Base-by-base conservation (phyloP, 805 yeast species). In the Yarrowia alimentaria region DNA sequence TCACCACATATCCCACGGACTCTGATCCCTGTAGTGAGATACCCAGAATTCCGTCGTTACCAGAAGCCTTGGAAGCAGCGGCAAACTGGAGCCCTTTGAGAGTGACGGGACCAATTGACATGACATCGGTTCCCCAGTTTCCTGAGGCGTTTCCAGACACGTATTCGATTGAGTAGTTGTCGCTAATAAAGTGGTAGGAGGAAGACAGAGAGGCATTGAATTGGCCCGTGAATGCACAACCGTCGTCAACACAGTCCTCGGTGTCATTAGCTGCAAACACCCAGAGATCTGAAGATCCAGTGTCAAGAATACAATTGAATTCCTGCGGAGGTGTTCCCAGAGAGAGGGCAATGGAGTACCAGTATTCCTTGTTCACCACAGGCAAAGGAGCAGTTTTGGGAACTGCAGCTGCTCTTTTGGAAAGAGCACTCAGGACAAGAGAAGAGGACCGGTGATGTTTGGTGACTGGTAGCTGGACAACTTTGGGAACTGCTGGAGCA, bases 271-370 rank as follows among this genome's bases (percentile, higher is more conserved):
- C 47, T 6, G 58, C 24, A 38, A 53, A 69, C 24, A 81, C 76
- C 84, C 85, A 81, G 34, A 81, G 61, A 61, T 82, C 88, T 1
- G 84, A 74, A 0, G 87, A 81, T 2, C 88, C 89, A 1, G 88
- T 82, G 59, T 83, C 89, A 13, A 82, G 62, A 37, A 80, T 62
- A 6, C 81, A 77, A 3, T 68, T 69, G 4, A 82, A 68, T 7
- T 68, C 62, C 58, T 81, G 81, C 0, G 69, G 59, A 2, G 80
- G 74, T 0, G 86, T 76, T 5, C 91, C 90, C n/a, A 83, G 49
- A 13, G 64, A 51, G 11, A 64, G 58, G 21, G 60, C 55, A 6
- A 35, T 14, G 5, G 42, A 35, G 42, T 35, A 35, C 11, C 38
- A 37, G 11, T 51, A 16, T 35, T 50, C 21, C 7, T 45, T 20